Evolutionary conservation across 148 eudicot genomes (phyloP).

Genomic region (Diospyros kaki): DNA sequence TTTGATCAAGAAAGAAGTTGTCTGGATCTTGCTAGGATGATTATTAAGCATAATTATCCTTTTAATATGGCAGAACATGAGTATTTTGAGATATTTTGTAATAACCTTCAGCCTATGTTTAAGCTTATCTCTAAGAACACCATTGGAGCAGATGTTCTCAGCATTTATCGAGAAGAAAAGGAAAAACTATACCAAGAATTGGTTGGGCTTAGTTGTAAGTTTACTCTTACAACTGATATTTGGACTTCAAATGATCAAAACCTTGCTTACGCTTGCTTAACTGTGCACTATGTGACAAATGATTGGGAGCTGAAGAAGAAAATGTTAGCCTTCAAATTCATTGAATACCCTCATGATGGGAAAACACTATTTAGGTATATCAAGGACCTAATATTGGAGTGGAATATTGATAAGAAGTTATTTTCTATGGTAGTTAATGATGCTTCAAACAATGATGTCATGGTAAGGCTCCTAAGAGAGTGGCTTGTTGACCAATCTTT

Average conservation of each 20-base stretch:
- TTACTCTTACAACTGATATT: too few relatives aligned
- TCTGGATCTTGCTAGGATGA: neutral
- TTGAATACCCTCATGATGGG: neutral
- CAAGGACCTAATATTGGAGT: neutral
- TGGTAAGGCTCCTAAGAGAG: neutral
- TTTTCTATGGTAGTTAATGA: neutral
- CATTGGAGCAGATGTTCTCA: neutral
- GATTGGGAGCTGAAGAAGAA: neutral
- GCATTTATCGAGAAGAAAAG: too few relatives aligned
- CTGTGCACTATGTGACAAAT: too few relatives aligned
- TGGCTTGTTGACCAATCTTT: neutral
- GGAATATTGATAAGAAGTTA: neutral
- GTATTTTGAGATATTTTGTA: neutral
- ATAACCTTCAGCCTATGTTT: neutral
- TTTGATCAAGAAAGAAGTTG: neutral
- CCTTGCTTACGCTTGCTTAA: too few relatives aligned
- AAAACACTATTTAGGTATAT: neutral
- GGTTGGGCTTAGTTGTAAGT: too few relatives aligned
- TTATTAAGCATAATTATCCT: neutral
- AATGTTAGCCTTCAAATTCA: neutral
- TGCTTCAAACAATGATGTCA: neutral
- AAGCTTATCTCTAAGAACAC: neutral
- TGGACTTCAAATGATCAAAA: too few relatives aligned
- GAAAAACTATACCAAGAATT: too few relatives aligned
- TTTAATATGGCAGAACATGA: neutral